Evolutionary conservation across 1,284 basidiomycete species (phyloP), one percentile per base, ranked within the genome.

Genomic region (Agroathelia rolfsii): DNA sequence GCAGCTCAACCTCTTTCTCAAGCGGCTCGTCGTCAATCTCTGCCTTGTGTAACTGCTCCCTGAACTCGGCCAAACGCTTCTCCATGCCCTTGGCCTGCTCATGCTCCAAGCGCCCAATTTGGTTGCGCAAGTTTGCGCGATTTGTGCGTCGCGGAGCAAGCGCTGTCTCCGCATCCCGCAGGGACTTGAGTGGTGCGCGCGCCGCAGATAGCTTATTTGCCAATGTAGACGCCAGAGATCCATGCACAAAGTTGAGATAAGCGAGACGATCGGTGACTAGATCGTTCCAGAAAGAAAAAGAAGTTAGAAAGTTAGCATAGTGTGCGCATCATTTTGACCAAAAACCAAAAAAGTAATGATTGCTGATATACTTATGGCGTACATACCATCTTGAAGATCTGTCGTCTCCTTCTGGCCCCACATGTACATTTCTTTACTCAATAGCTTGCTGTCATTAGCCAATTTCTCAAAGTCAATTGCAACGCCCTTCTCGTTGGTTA

Each of bases 341-440:
- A 26, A 24, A 11, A 24, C 30, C 20, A 15, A n/a, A 8, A 27
- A 30, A 9, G 24, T 28, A 28, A 23, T 30, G 25, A 17, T n/a
- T n/a, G n/a, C n/a, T n/a, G n/a, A n/a, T n/a, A n/a, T n/a, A n/a
- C n/a, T n/a, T n/a, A n/a, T n/a, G n/a, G n/a, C n/a, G n/a, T n/a
- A 41, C 63, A 34, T 38, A 77, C 82, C 81, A 61, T 86, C 82
- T 46, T 72, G 83, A 48, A 87, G 42, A 58, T 87, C 83, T 19
- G 68, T 62, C 3, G 56, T 53, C 44, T 85, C 76, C 1, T 49
- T 45, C 51, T 85, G 82, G 6, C 83, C 83, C 83, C 83, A 87
- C 19, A 68, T 70, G 45, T 82, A 87, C 21, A 86, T 56, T 42
- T 86, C 83, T 53, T 86, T 87, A 64, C 78, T 82, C 48, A 78